Evolutionary conservation across 768 basidiomycete genomes (phyloP), one percentile per base, ranked within the genome.

Genomic region (Russula olivacea): DNA sequence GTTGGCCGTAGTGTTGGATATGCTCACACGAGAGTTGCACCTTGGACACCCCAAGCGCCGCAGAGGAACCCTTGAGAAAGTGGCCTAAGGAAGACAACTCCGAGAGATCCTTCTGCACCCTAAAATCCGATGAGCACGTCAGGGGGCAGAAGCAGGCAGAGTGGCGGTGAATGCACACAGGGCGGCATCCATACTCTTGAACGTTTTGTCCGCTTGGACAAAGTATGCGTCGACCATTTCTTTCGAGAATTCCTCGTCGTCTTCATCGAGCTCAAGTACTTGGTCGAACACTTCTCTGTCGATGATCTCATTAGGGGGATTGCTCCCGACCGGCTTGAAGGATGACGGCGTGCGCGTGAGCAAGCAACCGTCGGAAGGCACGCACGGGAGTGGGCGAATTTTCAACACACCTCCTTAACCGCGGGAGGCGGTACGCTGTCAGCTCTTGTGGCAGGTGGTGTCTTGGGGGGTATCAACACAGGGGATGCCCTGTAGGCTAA

Each of bases 11-110:
- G 74, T 95, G 84, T 75, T 98, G 95, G 69, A 98, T 94, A 74
- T 83, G 82, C 74, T 93, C 93, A 78, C 96, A 98, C 28, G 87
- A 86, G 17, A 76, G 80, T 72, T 92, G 88, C 57, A 99, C 94
- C 66, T 83, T 83, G 61, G 76, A 76, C 34, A 95, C 83, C 30
- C 97, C 96, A 50, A 99, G 81, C 2, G 95, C 92, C 32, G 95
- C 95, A 14, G 94, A 96, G 2, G 95, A 98, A 52, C 96, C 96
- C 75, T 98, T 99, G 71, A 98, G 85, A 76, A 91, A 99, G 75
- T 99, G 96, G 0, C 95, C 97, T 11, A 89, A 80, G 19, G 77
- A 75, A 2, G 90, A 88, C 19, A 99, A 83, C 59, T 81, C 72
- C 11, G 70, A 67, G 11, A 96, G 81, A 67, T 94, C 81, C 65